Conservation (phyloP, 768 basidiomycete genomes). For the Solioccasus polychromus region DNA sequence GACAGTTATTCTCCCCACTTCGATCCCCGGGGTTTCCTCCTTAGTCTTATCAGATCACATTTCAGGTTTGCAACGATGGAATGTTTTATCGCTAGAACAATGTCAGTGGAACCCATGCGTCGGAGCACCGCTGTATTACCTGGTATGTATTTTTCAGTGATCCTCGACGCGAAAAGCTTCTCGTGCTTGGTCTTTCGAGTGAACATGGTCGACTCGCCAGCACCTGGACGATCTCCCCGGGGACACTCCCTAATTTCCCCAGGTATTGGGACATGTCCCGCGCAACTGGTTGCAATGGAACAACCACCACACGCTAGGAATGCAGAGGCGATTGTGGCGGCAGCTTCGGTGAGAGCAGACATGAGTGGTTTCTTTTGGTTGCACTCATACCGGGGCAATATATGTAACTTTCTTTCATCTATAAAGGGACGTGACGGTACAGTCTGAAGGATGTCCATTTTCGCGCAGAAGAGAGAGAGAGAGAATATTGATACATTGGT, state of each 20-base stretch:
- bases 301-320: conserved; percentile 5
- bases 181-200: background rate
- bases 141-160: background rate
- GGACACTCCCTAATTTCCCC: background rate
- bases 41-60: too few relatives aligned
- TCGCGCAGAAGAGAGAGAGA: too few relatives aligned
- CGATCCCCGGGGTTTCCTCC: too few relatives aligned
- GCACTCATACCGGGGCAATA: background rate
- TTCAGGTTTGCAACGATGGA: too few relatives aligned
- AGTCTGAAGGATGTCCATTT: too few relatives aligned
- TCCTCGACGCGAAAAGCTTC: background rate
- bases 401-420: too few relatives aligned
- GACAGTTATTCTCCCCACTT: too few relatives aligned
- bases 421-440: too few relatives aligned
- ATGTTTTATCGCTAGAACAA: too few relatives aligned
- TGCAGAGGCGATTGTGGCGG: background rate
- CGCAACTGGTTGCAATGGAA: background rate
- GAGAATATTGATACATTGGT: too few relatives aligned
- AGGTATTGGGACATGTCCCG: background rate
- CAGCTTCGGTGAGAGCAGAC: background rate
- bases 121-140: background rate
- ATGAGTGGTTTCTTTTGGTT: background rate
- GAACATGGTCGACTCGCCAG: background rate
- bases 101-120: background rate
- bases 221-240: background rate